Base-by-base conservation (phyloP, 2,329 filamentous ascomycete species). In the Apiospora aurea region DNA sequence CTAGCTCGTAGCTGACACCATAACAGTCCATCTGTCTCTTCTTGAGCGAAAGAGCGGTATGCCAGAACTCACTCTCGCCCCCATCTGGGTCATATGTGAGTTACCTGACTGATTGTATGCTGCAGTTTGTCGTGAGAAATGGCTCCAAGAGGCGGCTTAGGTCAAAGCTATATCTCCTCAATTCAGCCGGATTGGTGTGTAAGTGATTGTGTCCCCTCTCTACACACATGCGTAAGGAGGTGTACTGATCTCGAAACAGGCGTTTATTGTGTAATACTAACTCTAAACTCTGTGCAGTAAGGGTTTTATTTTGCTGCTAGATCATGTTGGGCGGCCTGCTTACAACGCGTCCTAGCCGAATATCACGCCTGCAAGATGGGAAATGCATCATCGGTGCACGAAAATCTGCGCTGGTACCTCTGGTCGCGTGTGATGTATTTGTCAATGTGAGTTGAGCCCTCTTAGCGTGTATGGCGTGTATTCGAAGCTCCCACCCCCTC, bases 381-480 rank as follows among this genome's bases (percentile, higher is more conserved):
- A 80, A 86, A 61, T 92, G 90, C 75, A 85, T 89, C 71, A 91
- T 92, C 71, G 90, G 90, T 24, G 89, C 92, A 86, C 80, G 87
- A 75, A 86, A 83, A 69, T 80, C 85, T 5, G 87, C 88, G 5
- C 88, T 92, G 84, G 85, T 91, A 41, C 89, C 90, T 0, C 83
- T 92, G 14, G 89, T 92, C 64, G 82, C 82, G 0, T 90, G 91
- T 74, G 90, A 92, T 74, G 81, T 89, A 16, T 74, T 90, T 1
- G 86, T 90, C 71, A 92, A 92, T 75, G 86, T 86, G 75, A 46
- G 14, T 16, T 13, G 4, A 24, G 29, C 46, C 41, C 49, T 73
- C 26, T 73, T 57, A 38, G 8, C 6, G 34, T 24, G 34, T 2
- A 8, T n/a, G 34, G 8, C 6, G 34, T 24, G 34, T 2, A 8